Evolutionary conservation across 2,329 filamentous ascomycete species (phyloP).

Genomic region (Calonectria pteridis): DNA sequence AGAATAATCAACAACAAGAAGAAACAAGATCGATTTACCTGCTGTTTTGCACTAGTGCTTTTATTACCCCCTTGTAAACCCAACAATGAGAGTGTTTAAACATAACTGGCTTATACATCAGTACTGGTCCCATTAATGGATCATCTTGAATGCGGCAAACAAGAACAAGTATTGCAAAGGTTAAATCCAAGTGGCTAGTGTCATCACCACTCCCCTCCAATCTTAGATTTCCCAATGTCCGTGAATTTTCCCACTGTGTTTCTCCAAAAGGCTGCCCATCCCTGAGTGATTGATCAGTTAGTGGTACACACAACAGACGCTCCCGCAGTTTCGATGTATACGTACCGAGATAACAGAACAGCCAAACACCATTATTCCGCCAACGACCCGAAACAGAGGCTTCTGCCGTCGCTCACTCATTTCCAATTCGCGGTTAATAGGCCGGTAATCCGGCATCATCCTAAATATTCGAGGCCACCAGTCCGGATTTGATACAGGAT

Average conservation of each 20-base stretch:
- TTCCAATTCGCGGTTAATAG: neutral
- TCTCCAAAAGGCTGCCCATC: neutral
- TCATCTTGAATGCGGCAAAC: too few relatives aligned
- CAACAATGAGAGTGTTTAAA: too few relatives aligned
- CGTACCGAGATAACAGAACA: constrained; percentile 1
- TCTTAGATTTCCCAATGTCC: neutral
- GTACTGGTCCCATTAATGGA: too few relatives aligned
- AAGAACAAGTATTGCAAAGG: too few relatives aligned
- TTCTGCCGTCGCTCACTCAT: neutral
- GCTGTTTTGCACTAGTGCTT: too few relatives aligned
- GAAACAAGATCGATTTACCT: too few relatives aligned
- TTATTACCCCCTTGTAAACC: too few relatives aligned
- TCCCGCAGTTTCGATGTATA: neutral
- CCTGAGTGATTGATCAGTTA: neutral
- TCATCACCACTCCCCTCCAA: neutral
- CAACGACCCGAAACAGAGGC: neutral
- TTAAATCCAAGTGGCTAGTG: too few relatives aligned
- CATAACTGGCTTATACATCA: too few relatives aligned
- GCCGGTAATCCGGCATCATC: neutral
- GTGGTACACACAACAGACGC: too few relatives aligned
- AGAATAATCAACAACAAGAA: too few relatives aligned
- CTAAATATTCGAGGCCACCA: neutral
- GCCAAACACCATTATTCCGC: neutral
- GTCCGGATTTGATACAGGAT: neutral
- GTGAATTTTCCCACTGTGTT: neutral